Conservation (phyloP, 2,329 filamentous ascomycete species). For the Hypoxylon sp. region DNA sequence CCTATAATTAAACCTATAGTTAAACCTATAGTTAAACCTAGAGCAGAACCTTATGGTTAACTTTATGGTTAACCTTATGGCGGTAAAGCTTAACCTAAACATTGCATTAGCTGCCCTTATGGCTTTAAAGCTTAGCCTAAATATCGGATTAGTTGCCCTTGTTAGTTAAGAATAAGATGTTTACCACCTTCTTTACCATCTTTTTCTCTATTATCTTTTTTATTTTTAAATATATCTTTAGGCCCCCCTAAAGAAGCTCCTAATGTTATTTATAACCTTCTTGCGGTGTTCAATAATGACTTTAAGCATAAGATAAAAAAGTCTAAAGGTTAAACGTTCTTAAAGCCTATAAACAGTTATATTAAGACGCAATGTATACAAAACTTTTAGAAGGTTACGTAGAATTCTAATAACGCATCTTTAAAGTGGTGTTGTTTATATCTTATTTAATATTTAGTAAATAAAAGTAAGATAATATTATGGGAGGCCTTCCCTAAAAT, state of each 20-base stretch:
- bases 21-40: too few species aligned
- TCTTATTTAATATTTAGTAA: not conserved
- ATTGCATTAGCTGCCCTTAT: too few species aligned
- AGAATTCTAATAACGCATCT: not conserved
- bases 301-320: not conserved
- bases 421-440: not conserved
- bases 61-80: too few species aligned
- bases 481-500: not conserved
- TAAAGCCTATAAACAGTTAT: not conserved
- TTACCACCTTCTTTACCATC: not conserved
- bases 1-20: too few species aligned
- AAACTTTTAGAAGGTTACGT: not conserved
- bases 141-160: too few species aligned
- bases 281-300: not conserved
- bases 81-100: too few species aligned
- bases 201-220: not conserved
- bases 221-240: not conserved
- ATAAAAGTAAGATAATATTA: not conserved
- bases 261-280: not conserved
- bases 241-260: not conserved
- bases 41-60: too few species aligned
- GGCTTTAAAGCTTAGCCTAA: too few species aligned
- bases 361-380: not conserved
- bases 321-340: not conserved
- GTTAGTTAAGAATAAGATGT: too few species aligned